Evolutionary conservation across 163 green algal species (phyloP).

Genomic region (Scenedesmus sp.): DNA sequence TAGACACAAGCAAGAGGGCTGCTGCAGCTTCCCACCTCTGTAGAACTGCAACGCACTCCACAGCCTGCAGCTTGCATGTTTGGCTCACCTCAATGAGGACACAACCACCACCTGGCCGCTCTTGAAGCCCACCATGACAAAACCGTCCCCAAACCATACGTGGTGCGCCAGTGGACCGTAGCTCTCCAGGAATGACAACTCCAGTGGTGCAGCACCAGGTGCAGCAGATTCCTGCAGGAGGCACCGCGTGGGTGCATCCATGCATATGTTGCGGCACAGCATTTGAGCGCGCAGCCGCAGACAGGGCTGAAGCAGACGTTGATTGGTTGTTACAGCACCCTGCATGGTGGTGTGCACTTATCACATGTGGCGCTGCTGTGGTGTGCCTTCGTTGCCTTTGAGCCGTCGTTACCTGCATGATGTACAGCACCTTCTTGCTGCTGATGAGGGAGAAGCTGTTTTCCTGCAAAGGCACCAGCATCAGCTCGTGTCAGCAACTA

Average conservation of each 20-base stretch:
- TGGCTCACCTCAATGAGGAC: constrained; percentile 57
- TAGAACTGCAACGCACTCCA: not conserved
- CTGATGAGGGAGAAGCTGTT: constrained; percentile 73
- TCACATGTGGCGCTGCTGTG: too few species aligned
- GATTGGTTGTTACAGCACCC: too few species aligned
- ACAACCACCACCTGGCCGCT: constrained; percentile 77
- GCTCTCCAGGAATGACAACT: constrained; percentile 81
- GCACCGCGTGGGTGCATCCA: not conserved
- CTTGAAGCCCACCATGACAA: constrained; percentile 80
- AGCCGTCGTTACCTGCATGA: constrained; percentile 63
- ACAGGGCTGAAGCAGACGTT: too few species aligned
- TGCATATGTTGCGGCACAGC: not conserved
- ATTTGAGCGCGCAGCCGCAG: too few species aligned
- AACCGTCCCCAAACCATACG: constrained; percentile 84
- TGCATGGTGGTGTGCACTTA: too few species aligned
- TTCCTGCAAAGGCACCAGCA: constrained; percentile 28
- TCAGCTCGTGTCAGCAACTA: not conserved
- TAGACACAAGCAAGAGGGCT: too few species aligned
- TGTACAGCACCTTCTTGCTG: constrained; percentile 74
- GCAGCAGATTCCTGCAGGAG: not conserved
- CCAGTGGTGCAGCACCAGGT: constrained; percentile 59
- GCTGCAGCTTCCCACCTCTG: not conserved
- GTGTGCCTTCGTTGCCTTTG: too few species aligned
- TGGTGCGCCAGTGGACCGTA: constrained; percentile 82
- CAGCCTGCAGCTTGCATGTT: not conserved